Conservation (phyloP, 345 rosid species). For the Sisymbrium irio region DNA sequence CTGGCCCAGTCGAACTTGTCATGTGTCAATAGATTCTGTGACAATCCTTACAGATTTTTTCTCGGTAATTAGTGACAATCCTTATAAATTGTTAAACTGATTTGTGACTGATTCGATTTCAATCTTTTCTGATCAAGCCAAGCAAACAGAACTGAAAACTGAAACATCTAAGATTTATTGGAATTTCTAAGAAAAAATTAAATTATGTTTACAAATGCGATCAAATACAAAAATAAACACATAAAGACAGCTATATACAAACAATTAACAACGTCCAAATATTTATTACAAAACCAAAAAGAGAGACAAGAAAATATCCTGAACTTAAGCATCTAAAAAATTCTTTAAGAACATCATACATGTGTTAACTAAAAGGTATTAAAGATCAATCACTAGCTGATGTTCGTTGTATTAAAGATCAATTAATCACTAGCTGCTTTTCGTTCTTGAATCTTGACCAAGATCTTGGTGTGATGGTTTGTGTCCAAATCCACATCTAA, state of each 20-base stretch:
- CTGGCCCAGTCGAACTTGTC: background rate
- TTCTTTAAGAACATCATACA: slow-evolving; percentile 6
- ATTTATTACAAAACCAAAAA: slow-evolving; percentile 28
- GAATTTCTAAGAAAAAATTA: background rate
- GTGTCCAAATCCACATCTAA: slow-evolving; percentile 1
- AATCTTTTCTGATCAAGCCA: background rate
- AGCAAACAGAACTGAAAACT: background rate
- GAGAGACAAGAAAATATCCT: background rate
- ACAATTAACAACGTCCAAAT: slow-evolving; percentile 14
- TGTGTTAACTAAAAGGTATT: background rate
- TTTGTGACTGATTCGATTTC: background rate
- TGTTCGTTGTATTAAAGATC: slow-evolving; percentile 1
- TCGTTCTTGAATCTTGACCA: slow-evolving; percentile 12
- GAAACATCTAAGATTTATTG: background rate
- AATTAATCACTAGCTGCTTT: background rate
- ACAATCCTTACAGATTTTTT: too few relatives aligned
- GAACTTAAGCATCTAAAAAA: slow-evolving; percentile 8
- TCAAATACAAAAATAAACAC: background rate
- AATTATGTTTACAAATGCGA: slow-evolving; percentile 15
- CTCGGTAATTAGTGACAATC: too few relatives aligned
- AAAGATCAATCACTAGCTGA: background rate
- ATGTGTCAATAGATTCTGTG: background rate
- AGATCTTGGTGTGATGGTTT: background rate
- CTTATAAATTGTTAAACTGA: background rate
- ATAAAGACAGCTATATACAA: slow-evolving; percentile 8